Conservation (phyloP, 2,329 filamentous ascomycete genomes). For the Colletotrichum aenigma region DNA sequence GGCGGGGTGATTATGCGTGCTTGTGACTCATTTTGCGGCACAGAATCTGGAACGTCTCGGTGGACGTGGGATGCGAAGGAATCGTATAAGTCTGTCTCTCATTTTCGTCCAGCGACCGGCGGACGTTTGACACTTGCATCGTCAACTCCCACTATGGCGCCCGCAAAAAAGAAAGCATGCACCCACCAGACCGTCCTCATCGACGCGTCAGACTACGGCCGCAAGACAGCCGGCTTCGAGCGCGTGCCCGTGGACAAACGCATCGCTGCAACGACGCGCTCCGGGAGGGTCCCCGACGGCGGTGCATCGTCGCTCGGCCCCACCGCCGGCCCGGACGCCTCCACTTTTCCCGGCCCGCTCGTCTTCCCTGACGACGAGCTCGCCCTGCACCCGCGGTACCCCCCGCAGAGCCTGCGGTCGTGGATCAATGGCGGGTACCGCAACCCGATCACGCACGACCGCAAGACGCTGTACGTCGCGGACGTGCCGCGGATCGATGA, state of each 20-base stretch:
- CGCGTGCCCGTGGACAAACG: constrained; percentile 29
- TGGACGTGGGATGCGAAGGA: background rate
- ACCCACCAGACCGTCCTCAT: background rate
- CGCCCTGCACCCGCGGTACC: constrained; percentile 52
- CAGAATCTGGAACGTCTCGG: too few species aligned
- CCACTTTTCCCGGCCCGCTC: constrained; percentile 61
- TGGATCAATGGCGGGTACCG: constrained; percentile 52
- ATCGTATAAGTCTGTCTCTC: background rate
- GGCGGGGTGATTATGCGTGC: background rate
- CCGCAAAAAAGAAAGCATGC: background rate
- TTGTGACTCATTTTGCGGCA: background rate
- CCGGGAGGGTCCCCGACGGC: constrained; percentile 25
- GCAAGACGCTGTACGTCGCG: constrained; percentile 60
- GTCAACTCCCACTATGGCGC: background rate
- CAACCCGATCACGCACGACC: constrained; percentile 50
- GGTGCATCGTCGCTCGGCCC: background rate
- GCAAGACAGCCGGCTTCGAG: constrained; percentile 26
- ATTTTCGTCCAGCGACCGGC: background rate
- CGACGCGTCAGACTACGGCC: background rate
- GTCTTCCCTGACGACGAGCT: constrained; percentile 65
- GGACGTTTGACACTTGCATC: background rate
- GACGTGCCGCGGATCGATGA: constrained; percentile 44
- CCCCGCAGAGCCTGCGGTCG: constrained; percentile 54
- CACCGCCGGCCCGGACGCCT: constrained; percentile 22
- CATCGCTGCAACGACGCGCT: constrained; percentile 30